These are phyloP conservation scores for Leishmania tarentolae DNA, from an alignment of 208 protist genomes.

Conservation along the genomic window DNA sequence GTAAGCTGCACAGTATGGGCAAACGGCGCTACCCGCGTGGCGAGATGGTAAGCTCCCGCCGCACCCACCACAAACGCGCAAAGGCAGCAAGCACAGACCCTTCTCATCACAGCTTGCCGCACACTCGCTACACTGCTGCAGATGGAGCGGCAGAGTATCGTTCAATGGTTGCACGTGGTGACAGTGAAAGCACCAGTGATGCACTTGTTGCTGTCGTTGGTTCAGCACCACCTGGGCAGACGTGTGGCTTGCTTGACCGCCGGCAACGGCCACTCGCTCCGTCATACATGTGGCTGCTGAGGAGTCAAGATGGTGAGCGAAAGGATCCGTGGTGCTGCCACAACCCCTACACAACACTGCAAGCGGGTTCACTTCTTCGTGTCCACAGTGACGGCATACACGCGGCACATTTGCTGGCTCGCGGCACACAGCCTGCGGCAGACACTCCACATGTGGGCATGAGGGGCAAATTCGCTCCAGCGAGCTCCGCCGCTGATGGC, in stretches of 20 bases:
- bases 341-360: conserved; percentile 22
- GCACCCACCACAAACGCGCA: conserved; percentile 29
- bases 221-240: neutral
- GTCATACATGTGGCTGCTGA: neutral
- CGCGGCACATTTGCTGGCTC: conserved; percentile 14
- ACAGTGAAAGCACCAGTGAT: conserved; percentile 29
- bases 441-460: conserved; percentile 83
- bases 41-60: conserved; percentile 8
- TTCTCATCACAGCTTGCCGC: conserved; percentile 18
- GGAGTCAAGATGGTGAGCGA: neutral
- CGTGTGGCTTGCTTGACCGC: neutral
- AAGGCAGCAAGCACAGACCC: conserved; percentile 8
- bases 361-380: conserved; percentile 50
- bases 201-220: neutral
- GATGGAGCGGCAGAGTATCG: neutral
- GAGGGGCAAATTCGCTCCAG: conserved; percentile 77
- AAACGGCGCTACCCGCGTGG: conserved; percentile 30
- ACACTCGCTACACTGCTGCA: conserved; percentile 17
- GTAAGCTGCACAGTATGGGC: conserved; percentile 35
- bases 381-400: conserved; percentile 40
- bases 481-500: conserved; percentile 63
- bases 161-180: conserved; percentile 9
- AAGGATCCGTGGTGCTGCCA: conserved; percentile 22
- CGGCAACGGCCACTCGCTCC: neutral
- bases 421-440: conserved; percentile 49